Evolutionary conservation across 345 rosid genomes (phyloP).

Genomic region (Noccaea caerulescens): DNA sequence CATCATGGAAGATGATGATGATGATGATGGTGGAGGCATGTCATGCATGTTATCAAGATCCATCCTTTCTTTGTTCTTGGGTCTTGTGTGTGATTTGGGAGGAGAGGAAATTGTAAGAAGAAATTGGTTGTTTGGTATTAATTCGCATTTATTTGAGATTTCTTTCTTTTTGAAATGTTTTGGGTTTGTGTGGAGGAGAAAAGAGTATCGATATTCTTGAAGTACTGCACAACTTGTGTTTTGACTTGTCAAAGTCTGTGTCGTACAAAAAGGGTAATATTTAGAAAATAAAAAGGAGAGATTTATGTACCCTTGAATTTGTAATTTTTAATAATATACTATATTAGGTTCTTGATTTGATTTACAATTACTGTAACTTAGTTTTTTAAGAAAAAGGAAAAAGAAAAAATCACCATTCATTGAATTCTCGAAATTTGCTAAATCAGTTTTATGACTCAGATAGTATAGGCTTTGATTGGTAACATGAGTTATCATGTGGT

Average conservation of each 20-base stretch:
- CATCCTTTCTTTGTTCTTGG: slow-evolving; percentile 38
- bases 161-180: neutral
- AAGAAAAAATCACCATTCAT: slow-evolving; percentile 12
- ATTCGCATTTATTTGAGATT: slow-evolving; percentile 22
- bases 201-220: slow-evolving; percentile 20
- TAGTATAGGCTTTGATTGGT: no score
- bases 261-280: slow-evolving; percentile 26
- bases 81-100: slow-evolving; percentile 25
- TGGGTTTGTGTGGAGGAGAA: slow-evolving; percentile 37
- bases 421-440: neutral
- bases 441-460: neutral
- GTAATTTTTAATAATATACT: slow-evolving; percentile 12
- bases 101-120: slow-evolving; percentile 9
- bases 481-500: no score
- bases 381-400: neutral
- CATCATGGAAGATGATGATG: slow-evolving; percentile 40
- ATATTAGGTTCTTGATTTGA: slow-evolving; percentile 16
- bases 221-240: slow-evolving; percentile 29
- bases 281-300: slow-evolving; percentile 13
- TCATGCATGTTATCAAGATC: slow-evolving; percentile 41
- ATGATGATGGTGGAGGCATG: slow-evolving; percentile 32
- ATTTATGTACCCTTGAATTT: neutral
- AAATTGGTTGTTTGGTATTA: neutral
- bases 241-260: slow-evolving; percentile 12
- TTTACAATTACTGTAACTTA: neutral